A percentile compares a stretch with the other conserved stretches of the same genome.
Evolutionary conservation across 768 basidiomycete species (phyloP).

Genomic region (Psilocybe cubensis): DNA sequence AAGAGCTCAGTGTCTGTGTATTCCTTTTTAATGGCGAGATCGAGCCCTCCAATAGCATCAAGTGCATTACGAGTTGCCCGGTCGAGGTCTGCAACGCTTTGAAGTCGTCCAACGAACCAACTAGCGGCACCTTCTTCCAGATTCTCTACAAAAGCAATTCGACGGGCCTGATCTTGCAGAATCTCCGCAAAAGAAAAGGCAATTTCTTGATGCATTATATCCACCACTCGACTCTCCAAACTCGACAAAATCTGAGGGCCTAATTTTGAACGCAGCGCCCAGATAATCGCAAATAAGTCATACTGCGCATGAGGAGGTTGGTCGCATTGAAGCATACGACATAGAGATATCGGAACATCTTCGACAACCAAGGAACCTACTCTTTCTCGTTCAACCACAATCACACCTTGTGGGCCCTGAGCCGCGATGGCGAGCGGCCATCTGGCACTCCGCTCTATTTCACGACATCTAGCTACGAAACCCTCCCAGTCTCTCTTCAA

Average conservation of each 20-base stretch:
- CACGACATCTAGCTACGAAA: conserved; percentile 87
- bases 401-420: conserved; percentile 45
- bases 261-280: conserved; percentile 64
- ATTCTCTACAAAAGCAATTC: conserved; percentile 53
- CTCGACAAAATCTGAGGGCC: conserved; percentile 58
- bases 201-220: conserved; percentile 75
- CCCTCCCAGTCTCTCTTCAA: conserved; percentile 96
- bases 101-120: conserved; percentile 65
- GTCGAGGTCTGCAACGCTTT: conserved; percentile 59
- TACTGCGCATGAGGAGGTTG: conserved; percentile 54
- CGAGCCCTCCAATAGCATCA: conserved; percentile 74
- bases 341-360: conserved; percentile 67
- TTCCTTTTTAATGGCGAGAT: conserved; percentile 73
- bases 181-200: conserved; percentile 81
- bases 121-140: conserved; percentile 62
- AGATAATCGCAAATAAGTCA: conserved; percentile 60
- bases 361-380: conserved; percentile 64
- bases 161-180: conserved; percentile 63
- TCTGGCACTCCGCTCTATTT: conserved; percentile 84
- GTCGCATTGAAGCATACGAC: conserved; percentile 49
- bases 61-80: conserved; percentile 57
- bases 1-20: conserved; percentile 68
- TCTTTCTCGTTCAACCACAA: conserved; percentile 81
- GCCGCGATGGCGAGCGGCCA: conserved; percentile 76
- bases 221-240: conserved; percentile 61